Percentiles rank a stretch among this genome's conserved stretches.
phyloP scores from a whole-genome alignment of 345 rosid genomes.

The Gossypioides kirkii region DNA sequence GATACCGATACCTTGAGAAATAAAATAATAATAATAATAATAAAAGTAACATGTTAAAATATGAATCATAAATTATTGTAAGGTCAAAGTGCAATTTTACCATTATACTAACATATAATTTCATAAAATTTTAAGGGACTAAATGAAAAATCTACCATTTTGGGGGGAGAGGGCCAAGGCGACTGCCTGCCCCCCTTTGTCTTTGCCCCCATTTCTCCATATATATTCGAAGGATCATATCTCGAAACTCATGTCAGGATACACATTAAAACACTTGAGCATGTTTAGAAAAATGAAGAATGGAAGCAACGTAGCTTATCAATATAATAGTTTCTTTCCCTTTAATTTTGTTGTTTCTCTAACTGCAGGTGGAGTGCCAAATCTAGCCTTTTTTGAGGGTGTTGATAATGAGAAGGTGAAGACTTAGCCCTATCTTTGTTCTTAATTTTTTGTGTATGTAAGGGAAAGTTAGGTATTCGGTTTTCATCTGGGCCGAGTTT shows the following conservation, averaged over 20 bases:
- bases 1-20: too few relatives aligned
- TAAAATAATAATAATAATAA: too few relatives aligned
- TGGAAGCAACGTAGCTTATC: background rate
- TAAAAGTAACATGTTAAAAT: background rate
- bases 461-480: background rate
- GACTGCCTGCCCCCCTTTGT: too few relatives aligned
- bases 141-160: too few relatives aligned
- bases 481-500: background rate
- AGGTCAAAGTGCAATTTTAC: too few relatives aligned
- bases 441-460: background rate
- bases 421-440: background rate
- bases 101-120: too few relatives aligned
- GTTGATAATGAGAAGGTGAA: slow-evolving; percentile 78
- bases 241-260: background rate
- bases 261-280: background rate
- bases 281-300: background rate
- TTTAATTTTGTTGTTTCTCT: slow-evolving; percentile 7
- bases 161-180: too few relatives aligned
- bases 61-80: too few relatives aligned
- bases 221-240: background rate
- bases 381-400: slow-evolving; percentile 65
- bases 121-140: too few relatives aligned
- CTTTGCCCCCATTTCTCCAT: too few relatives aligned
- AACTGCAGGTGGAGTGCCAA: slow-evolving; percentile 76
- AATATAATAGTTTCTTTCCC: background rate